Evolutionary conservation across 768 basidiomycete species (phyloP), one percentile per base, ranked within the genome.

Genomic region (Amanita molliuscula): DNA sequence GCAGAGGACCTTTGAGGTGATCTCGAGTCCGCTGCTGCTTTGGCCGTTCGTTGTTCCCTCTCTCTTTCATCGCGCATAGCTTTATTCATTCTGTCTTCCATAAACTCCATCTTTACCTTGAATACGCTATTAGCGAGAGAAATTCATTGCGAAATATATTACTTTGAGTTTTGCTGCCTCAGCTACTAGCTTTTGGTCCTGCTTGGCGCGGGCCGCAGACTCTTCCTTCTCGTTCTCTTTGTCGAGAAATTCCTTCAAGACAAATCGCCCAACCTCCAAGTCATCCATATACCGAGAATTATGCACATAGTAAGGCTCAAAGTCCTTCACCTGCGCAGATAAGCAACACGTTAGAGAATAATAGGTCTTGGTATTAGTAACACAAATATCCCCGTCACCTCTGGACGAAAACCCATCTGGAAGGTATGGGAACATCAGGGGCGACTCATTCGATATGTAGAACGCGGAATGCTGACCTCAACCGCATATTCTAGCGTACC

Each of bases 401-500:
- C 75, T 28, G 84, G 77, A 26, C 73, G 66, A 60, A 91, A 92
- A 15, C 88, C 86, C 54, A 88, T 75, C 84, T 89, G 56, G 15
- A 46, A 28, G 25, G n/a, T 18, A 46, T 35, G 53, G 25, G 38
- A 42, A 37, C 40, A 54, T 51, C 55, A 37, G 43, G 42, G 45
- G 46, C 37, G 50, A 44, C n/a, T n/a, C n/a, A 25, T 47, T 46
- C 48, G 26, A 43, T 11, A 46, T 23, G 47, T n/a, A 18, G 10
- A 13, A 35, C 29, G 29, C 6, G 16, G 6, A 34, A 46, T 36
- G 72, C 84, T 64, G 26, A 87, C 88, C 58, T 77, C 85, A 36
- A 87, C 71, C 0, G 84, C 87, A 67, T 85, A 91, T 61, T 92
- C 88, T 34, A 92, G 66, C 0, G 84, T 73, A 2, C 88, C 85